phyloP scores from a whole-genome alignment of 1,284 basidiomycete species.

The Ustilago loliicola region DNA sequence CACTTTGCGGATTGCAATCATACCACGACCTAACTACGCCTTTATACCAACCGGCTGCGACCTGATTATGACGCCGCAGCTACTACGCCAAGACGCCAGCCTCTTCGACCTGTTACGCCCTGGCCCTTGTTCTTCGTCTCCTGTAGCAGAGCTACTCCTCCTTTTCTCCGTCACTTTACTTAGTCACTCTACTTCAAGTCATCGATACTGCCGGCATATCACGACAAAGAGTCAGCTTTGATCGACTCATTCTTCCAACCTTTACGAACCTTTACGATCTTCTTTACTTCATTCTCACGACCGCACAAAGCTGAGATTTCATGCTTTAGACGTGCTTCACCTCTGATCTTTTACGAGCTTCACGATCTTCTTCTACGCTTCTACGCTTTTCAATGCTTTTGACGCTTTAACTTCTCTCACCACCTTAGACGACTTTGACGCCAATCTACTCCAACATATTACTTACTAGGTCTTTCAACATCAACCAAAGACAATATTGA shows the following conservation, averaged over 20 bases:
- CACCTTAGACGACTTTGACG: not conserved
- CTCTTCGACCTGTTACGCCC: not conserved
- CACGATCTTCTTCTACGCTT: constrained; percentile 27
- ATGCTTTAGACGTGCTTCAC: constrained; percentile 8
- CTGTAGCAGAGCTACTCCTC: not conserved
- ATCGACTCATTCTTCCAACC: not conserved
- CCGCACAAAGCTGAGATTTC: not conserved
- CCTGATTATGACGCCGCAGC: not conserved
- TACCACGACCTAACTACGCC: not conserved
- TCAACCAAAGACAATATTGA: not conserved
- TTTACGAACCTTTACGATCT: not conserved
- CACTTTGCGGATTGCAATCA: not conserved
- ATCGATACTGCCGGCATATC: not conserved
- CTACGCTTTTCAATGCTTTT: constrained; percentile 3
- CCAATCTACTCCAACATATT: not conserved
- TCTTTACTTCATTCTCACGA: not conserved
- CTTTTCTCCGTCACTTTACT: not conserved
- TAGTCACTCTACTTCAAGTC: not conserved
- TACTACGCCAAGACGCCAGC: not conserved
- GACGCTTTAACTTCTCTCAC: not conserved
- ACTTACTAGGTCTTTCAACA: not conserved
- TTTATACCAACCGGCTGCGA: too few relatives aligned
- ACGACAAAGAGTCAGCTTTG: not conserved
- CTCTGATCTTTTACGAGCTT: constrained; percentile 19
- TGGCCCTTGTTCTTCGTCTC: not conserved